A percentile compares a stretch with the other conserved stretches of the same genome.
Conservation (phyloP, 371 early-diverging fungal species). For the Syncephalis plumigaleata region DNA sequence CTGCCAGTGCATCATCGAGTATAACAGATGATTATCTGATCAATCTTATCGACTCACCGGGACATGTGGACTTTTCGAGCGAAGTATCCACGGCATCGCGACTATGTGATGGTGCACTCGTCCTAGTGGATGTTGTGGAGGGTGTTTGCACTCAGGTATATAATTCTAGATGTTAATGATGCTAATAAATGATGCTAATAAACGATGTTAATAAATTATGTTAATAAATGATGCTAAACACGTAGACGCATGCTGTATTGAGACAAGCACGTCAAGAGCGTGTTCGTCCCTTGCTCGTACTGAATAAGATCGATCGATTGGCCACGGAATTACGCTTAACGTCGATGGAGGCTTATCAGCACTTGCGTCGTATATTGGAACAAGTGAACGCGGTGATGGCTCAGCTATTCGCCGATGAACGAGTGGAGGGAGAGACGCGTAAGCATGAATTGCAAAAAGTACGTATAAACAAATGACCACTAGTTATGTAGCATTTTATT, state of each 20-base stretch:
- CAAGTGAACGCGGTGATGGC: constrained; percentile 93
- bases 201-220: neutral
- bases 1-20: neutral
- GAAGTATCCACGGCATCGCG: constrained; percentile 94
- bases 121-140: constrained; percentile 96
- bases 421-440: constrained; percentile 72
- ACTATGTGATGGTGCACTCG: constrained; percentile 91
- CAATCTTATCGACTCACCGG: constrained; percentile 99
- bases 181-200: too few relatives aligned
- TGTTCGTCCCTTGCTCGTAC: constrained; percentile 79
- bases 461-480: neutral
- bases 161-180: neutral
- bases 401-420: constrained; percentile 75
- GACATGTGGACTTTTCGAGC: constrained; percentile 98
- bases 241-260: constrained; percentile 81
- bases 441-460: constrained; percentile 42
- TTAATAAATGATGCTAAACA: constrained; percentile 8
- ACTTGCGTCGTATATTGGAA: constrained; percentile 80
- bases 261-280: constrained; percentile 87
- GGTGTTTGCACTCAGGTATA: constrained; percentile 94
- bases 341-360: constrained; percentile 77
- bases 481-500: neutral
- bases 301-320: constrained; percentile 98
- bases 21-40: constrained; percentile 54
- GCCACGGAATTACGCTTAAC: constrained; percentile 86